Percentiles rank a stretch among this genome's conserved stretches.
These are phyloP conservation scores for Pisolithus tinctorius DNA, from an alignment of 768 basidiomycete genomes.

Conservation along the genomic window DNA sequence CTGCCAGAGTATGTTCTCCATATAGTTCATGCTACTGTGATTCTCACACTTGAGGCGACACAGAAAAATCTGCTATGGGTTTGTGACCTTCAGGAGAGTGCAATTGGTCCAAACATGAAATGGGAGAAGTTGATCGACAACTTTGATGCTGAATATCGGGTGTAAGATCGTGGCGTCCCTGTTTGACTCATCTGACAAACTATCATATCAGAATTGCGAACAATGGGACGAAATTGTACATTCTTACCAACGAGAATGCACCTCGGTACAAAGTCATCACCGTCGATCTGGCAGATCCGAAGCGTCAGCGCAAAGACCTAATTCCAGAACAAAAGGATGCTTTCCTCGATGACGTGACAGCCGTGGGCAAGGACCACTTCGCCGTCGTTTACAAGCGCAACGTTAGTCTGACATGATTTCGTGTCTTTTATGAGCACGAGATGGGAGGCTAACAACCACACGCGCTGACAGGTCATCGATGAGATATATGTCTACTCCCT, in stretches of 20 bases:
- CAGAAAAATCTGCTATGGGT: constrained; percentile 76
- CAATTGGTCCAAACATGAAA: constrained; percentile 56
- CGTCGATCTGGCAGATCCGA: constrained; percentile 49
- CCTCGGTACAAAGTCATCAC: constrained; percentile 61
- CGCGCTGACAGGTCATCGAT: constrained; percentile 54
- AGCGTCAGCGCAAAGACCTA: constrained; percentile 46
- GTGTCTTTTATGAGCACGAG: background rate
- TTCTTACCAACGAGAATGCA: constrained; percentile 60
- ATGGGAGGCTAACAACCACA: background rate
- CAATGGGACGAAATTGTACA: constrained; percentile 54
- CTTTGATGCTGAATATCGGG: constrained; percentile 59
- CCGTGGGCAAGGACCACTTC: constrained; percentile 51
- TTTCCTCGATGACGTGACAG: constrained; percentile 42
- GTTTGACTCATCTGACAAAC: constrained; percentile 1
- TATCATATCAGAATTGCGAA: constrained; percentile 47
- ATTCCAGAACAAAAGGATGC: constrained; percentile 66
- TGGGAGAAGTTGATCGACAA: constrained; percentile 68
- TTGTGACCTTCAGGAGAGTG: constrained; percentile 51
- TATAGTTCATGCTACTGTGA: background rate
- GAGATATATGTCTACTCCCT: constrained; percentile 68
- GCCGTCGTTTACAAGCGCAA: constrained; percentile 65
- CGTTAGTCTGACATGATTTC: constrained; percentile 32
- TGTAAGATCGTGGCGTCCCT: constrained; percentile 37
- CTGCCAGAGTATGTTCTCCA: constrained; percentile 43
- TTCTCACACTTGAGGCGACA: background rate